These are phyloP conservation scores for Vigna nakashimae DNA, from an alignment of 306 rosid genomes.

Conservation along the genomic window DNA sequence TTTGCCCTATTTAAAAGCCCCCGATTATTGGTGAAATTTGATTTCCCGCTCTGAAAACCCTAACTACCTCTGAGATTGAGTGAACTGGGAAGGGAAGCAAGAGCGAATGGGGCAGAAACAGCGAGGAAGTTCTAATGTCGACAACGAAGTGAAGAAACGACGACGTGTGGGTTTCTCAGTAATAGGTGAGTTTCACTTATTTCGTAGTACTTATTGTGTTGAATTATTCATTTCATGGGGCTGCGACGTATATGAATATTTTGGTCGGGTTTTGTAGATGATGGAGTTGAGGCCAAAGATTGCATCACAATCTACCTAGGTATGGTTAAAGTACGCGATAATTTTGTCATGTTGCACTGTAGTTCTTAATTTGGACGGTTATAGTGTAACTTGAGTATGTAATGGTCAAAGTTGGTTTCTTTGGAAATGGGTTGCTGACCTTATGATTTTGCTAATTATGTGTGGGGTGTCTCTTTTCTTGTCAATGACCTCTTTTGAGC, in stretches of 20 bases:
- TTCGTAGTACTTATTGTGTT: background rate
- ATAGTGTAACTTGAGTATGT: background rate
- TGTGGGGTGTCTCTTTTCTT: background rate
- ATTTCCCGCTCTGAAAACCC: slow-evolving; percentile 91
- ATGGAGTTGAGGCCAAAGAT: slow-evolving; percentile 81
- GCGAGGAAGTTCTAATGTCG: slow-evolving; percentile 42
- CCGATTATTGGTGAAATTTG: slow-evolving; percentile 28
- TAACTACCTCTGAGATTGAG: slow-evolving; percentile 39
- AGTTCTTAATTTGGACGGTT: background rate
- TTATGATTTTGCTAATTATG: background rate
- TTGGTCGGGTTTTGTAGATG: slow-evolving; percentile 50
- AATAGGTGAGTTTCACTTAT: slow-evolving; percentile 21
- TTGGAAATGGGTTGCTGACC: background rate
- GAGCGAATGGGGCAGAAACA: slow-evolving; percentile 74
- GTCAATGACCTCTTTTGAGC: background rate
- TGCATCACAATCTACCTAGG: slow-evolving; percentile 85
- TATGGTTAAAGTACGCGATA: slow-evolving; percentile 37
- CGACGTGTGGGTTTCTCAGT: slow-evolving; percentile 79
- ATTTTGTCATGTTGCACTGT: slow-evolving; percentile 1
- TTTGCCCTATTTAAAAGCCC: slow-evolving; percentile 30
- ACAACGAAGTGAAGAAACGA: slow-evolving; percentile 62
- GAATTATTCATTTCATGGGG: background rate
- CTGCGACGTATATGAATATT: background rate
- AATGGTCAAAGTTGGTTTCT: background rate
- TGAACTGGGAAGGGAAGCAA: background rate